These are phyloP conservation scores for Solanum ossicruentum DNA, from an alignment of 257 asterid species.

Conservation along the genomic window DNA sequence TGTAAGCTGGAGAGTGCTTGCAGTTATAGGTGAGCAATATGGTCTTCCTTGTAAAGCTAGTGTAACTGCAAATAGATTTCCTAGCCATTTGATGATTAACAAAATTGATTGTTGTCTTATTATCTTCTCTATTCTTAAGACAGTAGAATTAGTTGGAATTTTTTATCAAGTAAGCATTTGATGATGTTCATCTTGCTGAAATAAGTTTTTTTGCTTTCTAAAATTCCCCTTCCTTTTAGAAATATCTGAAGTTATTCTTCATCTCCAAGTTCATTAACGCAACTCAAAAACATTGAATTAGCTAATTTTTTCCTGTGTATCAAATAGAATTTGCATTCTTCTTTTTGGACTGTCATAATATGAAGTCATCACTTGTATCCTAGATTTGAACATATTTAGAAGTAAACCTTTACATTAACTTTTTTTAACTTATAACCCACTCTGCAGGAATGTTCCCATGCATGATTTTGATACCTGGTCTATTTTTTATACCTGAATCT, in stretches of 20 bases:
- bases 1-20: conserved; percentile 73
- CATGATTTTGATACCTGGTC: conserved; percentile 73
- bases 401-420: neutral
- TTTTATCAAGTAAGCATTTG: neutral
- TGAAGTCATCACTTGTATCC: neutral
- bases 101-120: neutral
- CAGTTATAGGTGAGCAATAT: conserved; percentile 53
- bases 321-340: neutral
- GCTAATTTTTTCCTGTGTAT: neutral
- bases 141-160: neutral
- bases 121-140: neutral
- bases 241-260: neutral
- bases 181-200: neutral
- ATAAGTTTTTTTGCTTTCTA: neutral
- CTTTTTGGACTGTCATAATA: neutral
- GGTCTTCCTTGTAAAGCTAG: neutral
- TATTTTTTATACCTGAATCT: conserved; percentile 87
- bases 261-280: neutral
- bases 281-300: neutral
- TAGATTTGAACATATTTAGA: neutral
- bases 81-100: neutral
- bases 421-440: neutral
- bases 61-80: neutral
- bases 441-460: conserved; percentile 74
- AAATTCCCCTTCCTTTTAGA: neutral